Evolutionary conservation across 2,329 filamentous ascomycete genomes (phyloP).

Genomic region (Monosporascus cannonballus): DNA sequence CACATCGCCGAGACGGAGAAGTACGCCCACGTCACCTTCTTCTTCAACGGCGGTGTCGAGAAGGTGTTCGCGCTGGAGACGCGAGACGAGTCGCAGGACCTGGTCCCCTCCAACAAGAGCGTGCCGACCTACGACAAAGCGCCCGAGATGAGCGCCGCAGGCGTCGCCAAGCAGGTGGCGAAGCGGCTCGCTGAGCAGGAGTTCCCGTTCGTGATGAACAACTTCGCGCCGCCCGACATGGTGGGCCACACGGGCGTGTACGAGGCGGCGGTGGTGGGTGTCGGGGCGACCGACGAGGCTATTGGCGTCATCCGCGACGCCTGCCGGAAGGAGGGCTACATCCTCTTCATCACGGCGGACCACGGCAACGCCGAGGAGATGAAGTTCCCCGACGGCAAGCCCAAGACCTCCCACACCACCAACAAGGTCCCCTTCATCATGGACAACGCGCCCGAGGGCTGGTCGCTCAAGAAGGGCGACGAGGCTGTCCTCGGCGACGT

Average conservation of each 20-base stretch:
- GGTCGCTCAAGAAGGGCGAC: conserved; percentile 70
- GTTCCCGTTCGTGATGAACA: conserved; percentile 99
- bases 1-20: conserved; percentile 99
- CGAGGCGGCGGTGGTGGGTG: conserved; percentile 82
- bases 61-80: conserved; percentile 90
- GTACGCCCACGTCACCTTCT: conserved; percentile 99
- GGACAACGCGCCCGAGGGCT: conserved; percentile 90
- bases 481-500: conserved; percentile 94
- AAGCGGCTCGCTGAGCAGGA: conserved; percentile 80
- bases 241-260: conserved; percentile 98
- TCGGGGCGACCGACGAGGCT: conserved; percentile 82
- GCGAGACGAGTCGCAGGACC: conserved; percentile 72
- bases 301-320: conserved; percentile 89
- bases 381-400: conserved; percentile 91
- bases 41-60: conserved; percentile 98
- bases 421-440: conserved; percentile 98
- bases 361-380: conserved; percentile 99
- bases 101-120: conserved; percentile 80
- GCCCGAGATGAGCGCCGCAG: conserved; percentile 91
- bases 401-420: conserved; percentile 95
- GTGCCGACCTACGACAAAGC: conserved; percentile 93
- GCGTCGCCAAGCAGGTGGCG: conserved; percentile 80
- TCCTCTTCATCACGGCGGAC: conserved; percentile 92
- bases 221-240: conserved; percentile 99
- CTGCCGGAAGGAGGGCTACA: conserved; percentile 88